These are phyloP conservation scores for Anacardium occidentale DNA, from an alignment of 345 rosid species.

Conservation along the genomic window DNA sequence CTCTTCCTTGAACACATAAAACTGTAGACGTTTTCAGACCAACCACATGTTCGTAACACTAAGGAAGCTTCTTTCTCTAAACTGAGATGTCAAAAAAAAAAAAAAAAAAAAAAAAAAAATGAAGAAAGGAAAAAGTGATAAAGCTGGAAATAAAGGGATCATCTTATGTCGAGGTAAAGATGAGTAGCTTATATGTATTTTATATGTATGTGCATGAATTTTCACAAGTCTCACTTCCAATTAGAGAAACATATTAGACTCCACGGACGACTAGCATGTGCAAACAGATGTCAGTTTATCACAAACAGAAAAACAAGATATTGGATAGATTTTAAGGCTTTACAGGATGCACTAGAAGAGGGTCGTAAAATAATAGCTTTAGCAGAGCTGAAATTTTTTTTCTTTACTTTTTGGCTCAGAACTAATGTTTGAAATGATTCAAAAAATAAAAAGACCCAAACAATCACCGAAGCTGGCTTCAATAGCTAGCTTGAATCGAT, in stretches of 20 bases:
- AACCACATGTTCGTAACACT: conserved; percentile 65
- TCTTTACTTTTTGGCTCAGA: not conserved
- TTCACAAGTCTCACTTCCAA: not conserved
- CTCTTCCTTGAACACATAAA: conserved; percentile 70
- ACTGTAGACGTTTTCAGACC: conserved; percentile 54
- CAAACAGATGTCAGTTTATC: not conserved
- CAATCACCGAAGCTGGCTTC: conserved; percentile 1
- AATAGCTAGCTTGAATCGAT: too few species aligned
- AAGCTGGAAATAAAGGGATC: not conserved
- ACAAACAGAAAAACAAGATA: not conserved
- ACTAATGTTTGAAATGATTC: not conserved
- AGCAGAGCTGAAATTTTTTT: not conserved
- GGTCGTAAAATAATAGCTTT: not conserved
- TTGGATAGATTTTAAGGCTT: not conserved
- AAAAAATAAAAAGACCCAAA: not conserved
- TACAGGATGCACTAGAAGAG: not conserved
- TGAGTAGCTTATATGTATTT: not conserved
- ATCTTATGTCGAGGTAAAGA: conserved; percentile 8
- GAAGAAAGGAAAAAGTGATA: not conserved
- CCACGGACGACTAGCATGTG: not conserved
- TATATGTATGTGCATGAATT: too few species aligned
- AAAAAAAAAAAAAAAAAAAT: too few species aligned
- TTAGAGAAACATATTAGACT: not conserved
- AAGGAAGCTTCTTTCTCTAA: conserved; percentile 56
- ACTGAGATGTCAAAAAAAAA: conserved; percentile 39